Conservation (phyloP, 2,329 filamentous ascomycete species). For the Epichloe sp. region DNA sequence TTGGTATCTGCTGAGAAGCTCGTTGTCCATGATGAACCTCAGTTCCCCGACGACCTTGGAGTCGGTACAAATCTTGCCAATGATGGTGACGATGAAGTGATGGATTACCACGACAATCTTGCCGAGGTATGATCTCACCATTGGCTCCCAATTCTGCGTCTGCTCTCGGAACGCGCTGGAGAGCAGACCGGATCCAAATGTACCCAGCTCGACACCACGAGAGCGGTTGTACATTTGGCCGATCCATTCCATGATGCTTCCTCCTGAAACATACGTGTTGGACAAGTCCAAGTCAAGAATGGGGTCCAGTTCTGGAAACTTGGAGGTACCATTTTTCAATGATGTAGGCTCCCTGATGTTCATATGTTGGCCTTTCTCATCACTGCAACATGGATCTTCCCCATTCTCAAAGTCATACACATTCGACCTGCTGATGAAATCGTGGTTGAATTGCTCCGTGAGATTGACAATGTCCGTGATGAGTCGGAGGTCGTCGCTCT, state of each 20-base stretch:
- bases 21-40: conserved; percentile 29
- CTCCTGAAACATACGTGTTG: background rate
- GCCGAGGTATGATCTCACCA: conserved; percentile 36
- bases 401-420: background rate
- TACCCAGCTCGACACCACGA: conserved; percentile 8
- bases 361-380: background rate
- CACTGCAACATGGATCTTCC: background rate
- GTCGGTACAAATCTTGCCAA: conserved; percentile 32
- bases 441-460: background rate
- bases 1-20: conserved; percentile 31
- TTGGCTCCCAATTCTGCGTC: conserved; percentile 35
- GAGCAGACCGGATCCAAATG: conserved; percentile 26
- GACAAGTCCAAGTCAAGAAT: background rate
- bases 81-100: conserved; percentile 31
- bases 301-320: conserved; percentile 3
- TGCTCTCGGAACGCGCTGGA: conserved; percentile 37
- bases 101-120: conserved; percentile 39
- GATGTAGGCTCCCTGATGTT: background rate
- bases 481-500: background rate
- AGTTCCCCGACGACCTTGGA: conserved; percentile 27
- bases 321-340: background rate
- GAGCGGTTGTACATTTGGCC: background rate
- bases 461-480: conserved; percentile 2
- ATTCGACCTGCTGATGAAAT: background rate
- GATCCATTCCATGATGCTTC: conserved; percentile 14